phyloP scores from a whole-genome alignment of 139 green algal species.

The Monoraphidium neglectum region DNA sequence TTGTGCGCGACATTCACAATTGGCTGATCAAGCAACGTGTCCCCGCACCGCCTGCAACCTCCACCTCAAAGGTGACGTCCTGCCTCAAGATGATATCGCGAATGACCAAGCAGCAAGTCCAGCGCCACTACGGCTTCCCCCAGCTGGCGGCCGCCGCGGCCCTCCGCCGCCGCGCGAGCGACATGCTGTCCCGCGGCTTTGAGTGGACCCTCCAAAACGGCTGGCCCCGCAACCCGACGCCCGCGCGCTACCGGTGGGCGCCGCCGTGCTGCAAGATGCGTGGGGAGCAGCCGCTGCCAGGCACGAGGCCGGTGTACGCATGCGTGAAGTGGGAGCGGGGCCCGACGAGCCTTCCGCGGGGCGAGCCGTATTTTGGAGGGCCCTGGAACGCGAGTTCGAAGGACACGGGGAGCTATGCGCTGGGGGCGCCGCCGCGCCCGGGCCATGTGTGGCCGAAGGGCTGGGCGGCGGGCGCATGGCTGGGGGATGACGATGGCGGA shows the following conservation, averaged over 20 bases:
- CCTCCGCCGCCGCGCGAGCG: slow-evolving; percentile 25
- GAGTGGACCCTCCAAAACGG: slow-evolving; percentile 19
- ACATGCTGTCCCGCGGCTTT: slow-evolving; percentile 19
- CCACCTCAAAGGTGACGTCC: slow-evolving; percentile 1
- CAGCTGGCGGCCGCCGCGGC: slow-evolving; percentile 10
- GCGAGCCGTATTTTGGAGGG: too few species aligned
- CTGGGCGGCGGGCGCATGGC: too few species aligned
- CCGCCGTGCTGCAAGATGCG: not conserved
- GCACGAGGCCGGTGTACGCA: not conserved
- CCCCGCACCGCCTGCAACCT: not conserved
- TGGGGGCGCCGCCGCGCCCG: too few species aligned
- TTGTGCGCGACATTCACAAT: not conserved
- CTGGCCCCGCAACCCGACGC: slow-evolving; percentile 20
- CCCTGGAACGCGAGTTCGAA: too few species aligned
- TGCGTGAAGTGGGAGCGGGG: not conserved
- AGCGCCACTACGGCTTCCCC: slow-evolving; percentile 40
- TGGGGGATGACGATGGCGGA: too few species aligned
- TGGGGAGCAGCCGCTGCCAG: not conserved
- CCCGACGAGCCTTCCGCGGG: not conserved
- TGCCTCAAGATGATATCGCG: slow-evolving; percentile 38
- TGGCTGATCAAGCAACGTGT: not conserved
- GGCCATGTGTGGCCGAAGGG: too few species aligned
- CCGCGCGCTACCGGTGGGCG: not conserved
- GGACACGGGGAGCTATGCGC: too few species aligned
- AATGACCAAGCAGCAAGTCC: slow-evolving; percentile 29